A percentile compares a stretch with the other conserved stretches of the same genome.
Evolutionary conservation across 805 yeast species (phyloP).

Genomic region (Candida fluviatilis): DNA sequence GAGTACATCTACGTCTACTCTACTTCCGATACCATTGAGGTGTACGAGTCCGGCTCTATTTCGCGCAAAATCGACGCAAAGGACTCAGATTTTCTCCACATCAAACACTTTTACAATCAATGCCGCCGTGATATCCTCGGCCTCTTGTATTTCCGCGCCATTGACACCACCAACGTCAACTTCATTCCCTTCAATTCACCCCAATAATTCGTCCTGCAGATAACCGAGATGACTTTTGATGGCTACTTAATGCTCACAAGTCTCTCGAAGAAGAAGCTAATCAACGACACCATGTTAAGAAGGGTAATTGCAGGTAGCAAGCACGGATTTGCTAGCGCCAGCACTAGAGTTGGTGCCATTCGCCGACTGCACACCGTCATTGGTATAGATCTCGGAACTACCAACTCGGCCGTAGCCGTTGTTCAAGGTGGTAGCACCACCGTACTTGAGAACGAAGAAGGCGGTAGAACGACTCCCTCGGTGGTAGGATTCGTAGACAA

Average conservation of each 20-base stretch:
- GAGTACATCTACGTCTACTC: constrained; percentile 13
- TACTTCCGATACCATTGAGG: constrained; percentile 11
- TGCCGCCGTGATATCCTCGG: constrained; percentile 3
- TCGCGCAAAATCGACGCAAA: constrained; percentile 1
- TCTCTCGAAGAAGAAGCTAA: too few relatives aligned
- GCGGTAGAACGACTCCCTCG: constrained; percentile 76
- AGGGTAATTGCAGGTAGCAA: background rate
- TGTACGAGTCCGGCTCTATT: constrained; percentile 10
- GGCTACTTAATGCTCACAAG: too few relatives aligned
- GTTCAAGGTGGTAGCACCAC: constrained; percentile 60
- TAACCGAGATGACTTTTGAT: too few relatives aligned
- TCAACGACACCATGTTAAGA: background rate
- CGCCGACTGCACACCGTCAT: constrained; percentile 39
- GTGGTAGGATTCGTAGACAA: constrained; percentile 53
- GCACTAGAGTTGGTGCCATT: background rate
- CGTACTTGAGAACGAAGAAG: constrained; percentile 75
- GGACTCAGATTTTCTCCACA: background rate
- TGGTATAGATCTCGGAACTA: constrained; percentile 83
- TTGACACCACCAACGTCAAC: background rate
- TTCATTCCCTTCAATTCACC: background rate
- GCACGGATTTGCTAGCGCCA: background rate
- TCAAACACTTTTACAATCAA: background rate
- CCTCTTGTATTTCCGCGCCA: constrained; percentile 1
- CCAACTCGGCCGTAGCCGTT: constrained; percentile 82
- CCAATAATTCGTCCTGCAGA: background rate